phyloP scores from a whole-genome alignment of 2,329 filamentous ascomycete genomes.

The Magnaporthiopsis incrustans region DNA sequence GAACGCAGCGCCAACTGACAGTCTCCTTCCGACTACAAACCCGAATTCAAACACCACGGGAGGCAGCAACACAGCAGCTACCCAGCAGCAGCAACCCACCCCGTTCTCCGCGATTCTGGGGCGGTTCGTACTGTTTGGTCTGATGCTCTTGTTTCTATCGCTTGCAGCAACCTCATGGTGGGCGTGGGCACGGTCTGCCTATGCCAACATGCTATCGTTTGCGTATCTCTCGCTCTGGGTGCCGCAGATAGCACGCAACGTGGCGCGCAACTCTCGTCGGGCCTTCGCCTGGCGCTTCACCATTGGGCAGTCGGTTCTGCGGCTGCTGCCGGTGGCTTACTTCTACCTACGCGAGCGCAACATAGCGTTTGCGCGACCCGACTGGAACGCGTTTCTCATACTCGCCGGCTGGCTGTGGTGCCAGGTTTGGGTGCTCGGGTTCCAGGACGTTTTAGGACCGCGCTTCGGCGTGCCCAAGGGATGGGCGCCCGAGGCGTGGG shows the following conservation, averaged over 20 bases:
- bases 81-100: constrained; percentile 17
- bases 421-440: constrained; percentile 70
- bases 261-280: constrained; percentile 82
- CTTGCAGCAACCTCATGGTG: constrained; percentile 56
- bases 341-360: constrained; percentile 76
- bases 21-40: constrained; percentile 21
- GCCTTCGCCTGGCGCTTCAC: constrained; percentile 91
- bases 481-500: constrained; percentile 71
- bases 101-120: constrained; percentile 49
- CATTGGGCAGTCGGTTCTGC: constrained; percentile 69
- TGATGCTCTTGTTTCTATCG: constrained; percentile 48
- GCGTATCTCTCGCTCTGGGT: constrained; percentile 84
- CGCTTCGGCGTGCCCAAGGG: constrained; percentile 72
- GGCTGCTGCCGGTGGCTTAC: constrained; percentile 74
- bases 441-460: constrained; percentile 79
- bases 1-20: constrained; percentile 21
- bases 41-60: constrained; percentile 20
- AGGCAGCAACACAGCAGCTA: constrained; percentile 21
- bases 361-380: constrained; percentile 67
- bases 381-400: constrained; percentile 54
- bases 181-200: constrained; percentile 42
- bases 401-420: constrained; percentile 77
- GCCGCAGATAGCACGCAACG: constrained; percentile 86
- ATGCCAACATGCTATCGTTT: constrained; percentile 58
- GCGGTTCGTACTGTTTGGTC: constrained; percentile 47